A percentile compares a stretch with the other conserved stretches of the same genome.
Conservation (phyloP, 352 stramenopile genomes). For the Pythium dissotocum region DNA sequence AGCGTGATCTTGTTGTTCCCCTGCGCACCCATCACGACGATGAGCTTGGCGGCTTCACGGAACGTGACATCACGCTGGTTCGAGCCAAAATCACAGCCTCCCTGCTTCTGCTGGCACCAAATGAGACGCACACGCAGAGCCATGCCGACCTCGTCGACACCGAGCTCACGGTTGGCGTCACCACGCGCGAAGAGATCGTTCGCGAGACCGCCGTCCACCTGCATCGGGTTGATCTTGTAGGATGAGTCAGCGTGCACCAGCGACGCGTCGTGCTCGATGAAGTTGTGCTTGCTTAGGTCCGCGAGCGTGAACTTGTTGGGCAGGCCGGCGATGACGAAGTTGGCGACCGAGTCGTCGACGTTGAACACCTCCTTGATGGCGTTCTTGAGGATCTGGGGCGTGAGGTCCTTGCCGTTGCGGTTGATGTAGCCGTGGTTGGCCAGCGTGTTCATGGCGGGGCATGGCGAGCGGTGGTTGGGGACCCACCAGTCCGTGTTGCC, state of each 20-base stretch:
- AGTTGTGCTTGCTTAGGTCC: constrained; percentile 47
- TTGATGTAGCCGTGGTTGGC: constrained; percentile 49
- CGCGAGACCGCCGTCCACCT: constrained; percentile 31
- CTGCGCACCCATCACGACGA: constrained; percentile 14
- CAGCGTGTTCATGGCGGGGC: constrained; percentile 46
- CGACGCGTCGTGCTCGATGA: constrained; percentile 53
- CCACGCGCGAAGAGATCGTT: constrained; percentile 33
- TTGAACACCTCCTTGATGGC: constrained; percentile 41
- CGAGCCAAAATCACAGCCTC: constrained; percentile 19
- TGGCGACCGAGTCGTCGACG: constrained; percentile 34
- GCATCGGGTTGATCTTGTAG: constrained; percentile 34
- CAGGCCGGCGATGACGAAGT: constrained; percentile 33
- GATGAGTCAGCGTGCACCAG: constrained; percentile 41
- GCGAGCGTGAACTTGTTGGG: constrained; percentile 43
- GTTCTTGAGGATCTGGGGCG: constrained; percentile 20
- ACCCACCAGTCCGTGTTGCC: constrained; percentile 20
- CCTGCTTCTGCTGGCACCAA: constrained; percentile 12
- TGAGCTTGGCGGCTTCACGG: constrained; percentile 17
- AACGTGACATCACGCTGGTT: constrained; percentile 12
- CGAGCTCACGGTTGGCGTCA: constrained; percentile 13
- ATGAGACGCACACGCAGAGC: constrained; percentile 3
- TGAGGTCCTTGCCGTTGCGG: constrained; percentile 40
- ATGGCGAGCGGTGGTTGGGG: constrained; percentile 40
- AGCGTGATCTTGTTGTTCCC: constrained; percentile 20
- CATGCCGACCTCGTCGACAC: constrained; percentile 13